Evolutionary conservation across 2,329 filamentous ascomycete genomes (phyloP), one percentile per base, ranked within the genome.

Genomic region (Paraphaeosphaeria sporulosa): DNA sequence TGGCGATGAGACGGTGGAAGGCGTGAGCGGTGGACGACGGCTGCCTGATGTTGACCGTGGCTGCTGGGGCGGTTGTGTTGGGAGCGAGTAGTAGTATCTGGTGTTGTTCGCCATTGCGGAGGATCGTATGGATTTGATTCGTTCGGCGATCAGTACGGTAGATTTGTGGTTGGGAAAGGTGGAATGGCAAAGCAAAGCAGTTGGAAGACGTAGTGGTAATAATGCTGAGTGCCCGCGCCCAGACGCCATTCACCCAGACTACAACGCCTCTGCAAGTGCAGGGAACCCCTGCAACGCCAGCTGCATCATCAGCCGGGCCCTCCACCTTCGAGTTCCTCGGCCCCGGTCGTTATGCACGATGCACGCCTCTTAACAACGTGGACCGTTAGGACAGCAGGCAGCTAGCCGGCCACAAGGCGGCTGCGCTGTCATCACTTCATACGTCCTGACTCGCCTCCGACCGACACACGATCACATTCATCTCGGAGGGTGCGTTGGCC

Each of bases 1-100:
- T 57, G 80, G 78, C 52, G 80, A 80, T 40, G 79, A 81, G 38
- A 81, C 78, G 49, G 78, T 81, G 30, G 80, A 80, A 61, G 79
- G 79, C 53, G 79, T 81, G 58, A 82, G 74, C 71, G 80, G 79
- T 58, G 78, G 78, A 48, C 79, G 78, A 59, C 78, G 76, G 66
- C 71, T 76, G 69, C 67, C 72, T 67, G 75, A 71, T 68, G 72
- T 70, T 51, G 69, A 70, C 4, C 52, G 52, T 21, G 52, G 27
- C 42, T 71, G 65, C 52, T 71, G 65, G 38, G 76, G 74, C 59
- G 75, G 69, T 58, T 74, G 75, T 30, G 74, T 73, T 49, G 76
- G 74, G 34, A 78, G 72, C 57, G 76, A 75, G 64, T 75, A 76
- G 71, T 78, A 78, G 68, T 76, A 76, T 63, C 70, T 68, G 58